A percentile compares a stretch with the other conserved stretches of the same genome.
Conservation (phyloP, 1,139 yeast species). For the Blastobotrys aristatus region DNA sequence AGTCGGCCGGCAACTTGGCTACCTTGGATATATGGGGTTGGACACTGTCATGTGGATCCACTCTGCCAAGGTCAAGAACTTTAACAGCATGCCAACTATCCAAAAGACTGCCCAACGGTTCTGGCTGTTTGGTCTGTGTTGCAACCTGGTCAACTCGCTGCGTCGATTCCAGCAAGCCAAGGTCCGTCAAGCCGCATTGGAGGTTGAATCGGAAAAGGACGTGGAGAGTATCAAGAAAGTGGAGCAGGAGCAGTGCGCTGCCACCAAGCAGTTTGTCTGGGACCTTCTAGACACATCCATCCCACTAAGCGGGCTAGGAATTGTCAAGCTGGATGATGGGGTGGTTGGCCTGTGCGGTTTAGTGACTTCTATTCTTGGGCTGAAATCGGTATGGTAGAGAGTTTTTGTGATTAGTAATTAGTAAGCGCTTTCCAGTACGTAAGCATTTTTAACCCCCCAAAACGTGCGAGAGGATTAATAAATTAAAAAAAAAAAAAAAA, state of each 20-base stretch:
- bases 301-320: constrained; percentile 64
- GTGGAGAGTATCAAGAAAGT: constrained; percentile 37
- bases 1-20: constrained; percentile 64
- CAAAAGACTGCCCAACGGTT: constrained; percentile 44
- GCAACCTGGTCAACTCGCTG: constrained; percentile 55
- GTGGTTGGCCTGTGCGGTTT: constrained; percentile 82
- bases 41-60: constrained; percentile 74
- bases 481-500: neutral
- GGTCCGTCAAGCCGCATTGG: constrained; percentile 35
- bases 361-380: constrained; percentile 72
- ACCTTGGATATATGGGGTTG: constrained; percentile 66
- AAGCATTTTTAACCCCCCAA: neutral
- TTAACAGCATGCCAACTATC: constrained; percentile 13
- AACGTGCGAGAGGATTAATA: neutral
- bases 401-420: neutral
- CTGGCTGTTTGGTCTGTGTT: constrained; percentile 72
- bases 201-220: constrained; percentile 36
- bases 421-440: neutral
- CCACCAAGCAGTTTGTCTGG: constrained; percentile 69
- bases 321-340: constrained; percentile 64
- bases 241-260: constrained; percentile 38
- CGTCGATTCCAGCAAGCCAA: constrained; percentile 43
- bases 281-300: constrained; percentile 72
- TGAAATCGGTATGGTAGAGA: constrained; percentile 62
- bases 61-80: constrained; percentile 33